These are phyloP conservation scores for Mycena sanguinolenta DNA, from an alignment of 768 basidiomycete species.

Conservation along the genomic window DNA sequence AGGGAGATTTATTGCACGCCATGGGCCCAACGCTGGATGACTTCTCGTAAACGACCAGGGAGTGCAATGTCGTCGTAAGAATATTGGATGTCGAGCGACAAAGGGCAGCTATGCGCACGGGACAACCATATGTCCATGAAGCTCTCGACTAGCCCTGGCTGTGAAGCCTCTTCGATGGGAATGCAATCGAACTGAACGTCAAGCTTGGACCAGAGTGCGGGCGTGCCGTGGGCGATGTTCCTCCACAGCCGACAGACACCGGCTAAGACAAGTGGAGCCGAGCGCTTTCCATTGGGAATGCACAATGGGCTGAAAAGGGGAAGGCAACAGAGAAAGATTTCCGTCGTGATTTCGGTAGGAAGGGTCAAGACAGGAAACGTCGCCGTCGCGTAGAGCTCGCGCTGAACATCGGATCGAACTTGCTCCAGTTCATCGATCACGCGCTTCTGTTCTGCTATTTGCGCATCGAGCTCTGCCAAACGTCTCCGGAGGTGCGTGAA, in stretches of 20 bases:
- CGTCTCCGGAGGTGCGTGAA: background rate
- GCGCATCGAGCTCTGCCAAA: background rate
- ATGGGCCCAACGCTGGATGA: background rate
- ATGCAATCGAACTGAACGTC: background rate
- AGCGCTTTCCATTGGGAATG: too few species aligned
- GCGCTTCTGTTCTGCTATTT: background rate
- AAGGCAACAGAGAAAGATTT: constrained; percentile 4
- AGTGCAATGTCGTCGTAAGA: background rate
- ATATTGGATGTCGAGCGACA: background rate
- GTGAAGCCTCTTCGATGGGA: background rate
- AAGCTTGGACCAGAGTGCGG: constrained; percentile 7
- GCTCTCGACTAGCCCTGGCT: background rate
- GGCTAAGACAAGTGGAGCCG: background rate
- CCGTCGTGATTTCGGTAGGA: background rate
- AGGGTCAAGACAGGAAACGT: background rate
- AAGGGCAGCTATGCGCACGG: constrained; percentile 1
- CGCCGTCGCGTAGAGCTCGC: background rate
- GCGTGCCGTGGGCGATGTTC: constrained; percentile 3
- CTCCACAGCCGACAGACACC: background rate
- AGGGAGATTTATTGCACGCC: background rate
- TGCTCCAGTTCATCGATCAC: background rate
- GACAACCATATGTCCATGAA: background rate
- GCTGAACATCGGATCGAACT: background rate
- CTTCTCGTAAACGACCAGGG: background rate
- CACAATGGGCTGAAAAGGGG: background rate